Percentiles rank a stretch among this genome's conserved stretches.
Evolutionary conservation across 2,329 filamentous ascomycete species (phyloP).

Genomic region (Talaromyces sp.): DNA sequence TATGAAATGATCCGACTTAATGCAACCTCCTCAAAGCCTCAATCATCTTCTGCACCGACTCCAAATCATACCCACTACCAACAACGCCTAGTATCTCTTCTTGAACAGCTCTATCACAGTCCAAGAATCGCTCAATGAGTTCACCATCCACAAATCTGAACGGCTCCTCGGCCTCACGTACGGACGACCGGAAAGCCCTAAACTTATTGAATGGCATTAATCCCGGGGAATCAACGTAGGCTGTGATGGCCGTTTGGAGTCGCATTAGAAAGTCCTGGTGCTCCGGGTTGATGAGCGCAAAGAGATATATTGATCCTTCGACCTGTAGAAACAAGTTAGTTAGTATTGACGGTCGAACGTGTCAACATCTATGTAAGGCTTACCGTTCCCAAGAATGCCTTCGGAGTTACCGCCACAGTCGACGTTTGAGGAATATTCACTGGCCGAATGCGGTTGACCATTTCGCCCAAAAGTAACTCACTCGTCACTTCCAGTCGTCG

Average conservation of each 20-base stretch:
- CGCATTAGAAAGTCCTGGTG: constrained; percentile 76
- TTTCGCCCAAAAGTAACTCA: constrained; percentile 83
- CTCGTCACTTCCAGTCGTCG: constrained; percentile 66
- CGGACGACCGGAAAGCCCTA: constrained; percentile 72
- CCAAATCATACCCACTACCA: constrained; percentile 46
- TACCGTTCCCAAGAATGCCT: constrained; percentile 85
- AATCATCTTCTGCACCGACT: constrained; percentile 58
- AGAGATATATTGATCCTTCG: constrained; percentile 87
- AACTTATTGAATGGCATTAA: constrained; percentile 71
- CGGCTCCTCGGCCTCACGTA: constrained; percentile 67
- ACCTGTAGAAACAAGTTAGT: constrained; percentile 56
- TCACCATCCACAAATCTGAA: constrained; percentile 90
- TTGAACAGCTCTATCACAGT: constrained; percentile 58
- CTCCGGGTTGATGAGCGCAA: constrained; percentile 67
- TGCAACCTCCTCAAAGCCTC: constrained; percentile 52
- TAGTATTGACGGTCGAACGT: not conserved
- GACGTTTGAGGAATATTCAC: constrained; percentile 62
- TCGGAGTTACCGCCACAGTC: constrained; percentile 66
- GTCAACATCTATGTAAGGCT: constrained; percentile 29
- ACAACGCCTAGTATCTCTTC: constrained; percentile 49
- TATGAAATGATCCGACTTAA: too few relatives aligned
- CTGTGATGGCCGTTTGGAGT: constrained; percentile 68
- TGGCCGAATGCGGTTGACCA: constrained; percentile 80
- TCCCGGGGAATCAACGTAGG: constrained; percentile 63
- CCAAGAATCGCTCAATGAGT: constrained; percentile 77